Evolutionary conservation across 768 basidiomycete genomes (phyloP).

Genomic region (Asterophora lycoperdoides): DNA sequence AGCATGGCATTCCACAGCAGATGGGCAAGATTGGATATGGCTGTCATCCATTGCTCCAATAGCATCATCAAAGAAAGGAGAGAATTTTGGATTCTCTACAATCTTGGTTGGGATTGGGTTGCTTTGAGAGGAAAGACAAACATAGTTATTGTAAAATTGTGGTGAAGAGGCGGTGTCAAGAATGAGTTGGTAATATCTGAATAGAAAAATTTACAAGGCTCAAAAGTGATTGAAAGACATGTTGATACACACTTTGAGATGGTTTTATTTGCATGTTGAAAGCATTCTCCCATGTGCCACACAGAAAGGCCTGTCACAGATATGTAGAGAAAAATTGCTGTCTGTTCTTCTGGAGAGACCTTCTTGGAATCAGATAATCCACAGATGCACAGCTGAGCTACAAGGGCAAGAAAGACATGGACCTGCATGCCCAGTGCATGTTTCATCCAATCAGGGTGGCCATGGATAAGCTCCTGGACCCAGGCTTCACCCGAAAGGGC

Average conservation of each 20-base stretch:
- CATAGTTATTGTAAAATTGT: slow-evolving; percentile 16
- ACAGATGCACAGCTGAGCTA: background rate
- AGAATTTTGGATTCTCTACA: slow-evolving; percentile 19
- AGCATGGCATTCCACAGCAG: slow-evolving; percentile 1
- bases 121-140: slow-evolving; percentile 5
- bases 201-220: background rate
- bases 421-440: slow-evolving; percentile 14
- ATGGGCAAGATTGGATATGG: slow-evolving; percentile 9
- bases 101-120: slow-evolving; percentile 12
- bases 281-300: slow-evolving; percentile 22
- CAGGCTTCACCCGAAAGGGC: slow-evolving; percentile 19
- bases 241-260: background rate
- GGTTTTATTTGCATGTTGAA: slow-evolving; percentile 19
- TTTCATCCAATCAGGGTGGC: no score
- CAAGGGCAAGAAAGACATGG: slow-evolving; percentile 18
- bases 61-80: slow-evolving; percentile 22
- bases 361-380: background rate
- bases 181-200: slow-evolving; percentile 6
- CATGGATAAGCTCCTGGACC: slow-evolving; percentile 17
- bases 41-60: slow-evolving; percentile 23
- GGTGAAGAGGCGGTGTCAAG: slow-evolving; percentile 5
- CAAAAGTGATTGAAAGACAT: background rate
- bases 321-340: slow-evolving; percentile 25
- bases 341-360: slow-evolving; percentile 16
- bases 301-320: slow-evolving; percentile 19